Evolutionary conservation across 2,329 filamentous ascomycete species (phyloP), one percentile per base, ranked within the genome.

Genomic region (Penicillium sp.): DNA sequence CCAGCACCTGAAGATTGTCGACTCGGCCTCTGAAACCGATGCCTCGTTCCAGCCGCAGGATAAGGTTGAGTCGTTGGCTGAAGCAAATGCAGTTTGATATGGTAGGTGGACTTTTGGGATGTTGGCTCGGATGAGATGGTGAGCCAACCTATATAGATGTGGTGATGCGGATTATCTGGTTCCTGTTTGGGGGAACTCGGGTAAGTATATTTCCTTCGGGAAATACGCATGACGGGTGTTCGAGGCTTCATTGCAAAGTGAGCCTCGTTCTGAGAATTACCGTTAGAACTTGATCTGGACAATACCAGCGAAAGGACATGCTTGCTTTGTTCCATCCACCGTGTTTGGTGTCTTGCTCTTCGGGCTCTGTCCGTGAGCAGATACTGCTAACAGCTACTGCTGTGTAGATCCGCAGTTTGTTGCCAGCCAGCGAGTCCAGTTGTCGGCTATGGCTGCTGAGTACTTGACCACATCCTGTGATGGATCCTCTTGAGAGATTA

Each of bases 261-360:
- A 50, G 30, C 38, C 56, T 67, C 58, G 69, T 67, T 71, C 70
- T 73, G 70, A 91, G 87, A 92, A 83, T 92, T 86, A 92, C 89
- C 88, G 89, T 87, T 79, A 79, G 77, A 89, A 92, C 88, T 92
- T 92, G 88, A 91, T 91, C 88, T 89, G 87, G 89, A 90, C 91
- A 92, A 92, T 92, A 89, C 89, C 87, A 90, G 90, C 90, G 90
- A 90, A 92, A 95, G 90, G 87, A 95, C 60, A 63, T 63, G 60
- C 60, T 44, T 58, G 57, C 55, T 57, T 56, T 44, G 53, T 46
- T 50, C 46, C 35, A 28, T 41, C 31, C 33, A 46, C 18, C 44
- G n/a, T n/a, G 27, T 14, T 50, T 48, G 36, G 55, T 50, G 48
- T 57, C 44, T 43, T 50, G 38, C 44, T 45, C 36, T 45, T 36